Evolutionary conservation across 75 land plant species (phyloP), one percentile per base, ranked within the genome.

Genomic region (Ceratopteris richardii): DNA sequence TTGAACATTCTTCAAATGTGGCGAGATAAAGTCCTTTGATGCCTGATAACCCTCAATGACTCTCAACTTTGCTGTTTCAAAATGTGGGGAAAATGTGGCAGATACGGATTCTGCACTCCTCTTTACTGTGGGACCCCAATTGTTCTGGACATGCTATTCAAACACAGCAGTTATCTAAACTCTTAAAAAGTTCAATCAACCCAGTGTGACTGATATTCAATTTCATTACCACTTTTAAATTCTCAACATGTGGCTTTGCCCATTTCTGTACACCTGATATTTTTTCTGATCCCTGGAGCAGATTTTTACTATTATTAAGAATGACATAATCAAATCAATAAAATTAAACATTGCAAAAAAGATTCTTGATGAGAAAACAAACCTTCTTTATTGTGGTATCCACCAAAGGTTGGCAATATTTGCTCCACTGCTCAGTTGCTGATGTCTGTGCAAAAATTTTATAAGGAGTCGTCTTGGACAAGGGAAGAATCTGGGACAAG

Each of bases 171-270:
- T 28, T 3, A 4, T 3, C n/a, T n/a, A n/a, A n/a, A n/a, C n/a
- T n/a, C n/a, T n/a, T n/a, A n/a, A n/a, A n/a, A n/a, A n/a, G n/a
- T n/a, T n/a, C n/a, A n/a, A n/a, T n/a, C n/a, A n/a, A n/a, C n/a
- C n/a, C n/a, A n/a, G n/a, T n/a, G n/a, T n/a, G n/a, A n/a, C n/a
- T n/a, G n/a, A n/a, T n/a, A n/a, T n/a, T n/a, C n/a, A n/a, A n/a
- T n/a, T n/a, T n/a, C n/a, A 69, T 57, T 66, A 80, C 83, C 68
- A 56, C 26, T 39, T 72, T 68, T 24, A 62, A 37, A 24, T 69
- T 57, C 25, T 72, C 83, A 28, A 72, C 0, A 58, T 80, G 76
- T 22, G 83, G 80, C 65, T 63, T 64, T 18, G 55, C 31, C 83
- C 79, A 76, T 31, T 68, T 66, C 29, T 76, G 61, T 55, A 44